Evolutionary conservation across 1,284 basidiomycete genomes (phyloP), one percentile per base, ranked within the genome.

Genomic region (Puccinia hordei): DNA sequence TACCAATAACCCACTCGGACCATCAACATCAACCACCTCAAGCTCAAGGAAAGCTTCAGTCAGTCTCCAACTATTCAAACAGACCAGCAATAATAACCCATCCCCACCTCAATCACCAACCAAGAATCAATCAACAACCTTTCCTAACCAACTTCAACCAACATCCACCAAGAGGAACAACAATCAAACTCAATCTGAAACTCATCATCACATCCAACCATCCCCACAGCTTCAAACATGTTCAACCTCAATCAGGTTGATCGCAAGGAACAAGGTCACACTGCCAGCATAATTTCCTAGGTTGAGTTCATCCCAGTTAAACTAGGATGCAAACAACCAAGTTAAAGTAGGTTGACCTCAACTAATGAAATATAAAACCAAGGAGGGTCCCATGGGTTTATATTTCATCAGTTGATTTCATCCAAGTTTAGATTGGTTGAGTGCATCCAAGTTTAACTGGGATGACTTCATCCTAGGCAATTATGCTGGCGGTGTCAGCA

Each of bases 1-100:
- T n/a, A n/a, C n/a, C n/a, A n/a, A n/a, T n/a, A n/a, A n/a, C n/a
- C n/a, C n/a, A n/a, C n/a, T n/a, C n/a, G n/a, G n/a, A n/a, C n/a
- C n/a, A n/a, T n/a, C n/a, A n/a, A n/a, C n/a, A n/a, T n/a, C 55
- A 61, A 46, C 57, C 2, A 33, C 55, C 3, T 9, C 73, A 15
- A 65, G 35, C 6, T 38, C 57, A 27, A 59, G 73, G 46, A 75
- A 75, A 49, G 73, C 73, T 1, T 63, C 57, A 33, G 73, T 75
- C n/a, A 75, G 73, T 51, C 59, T 75, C 4, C 57, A 75, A 65
- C 73, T 75, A 49, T 75, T 75, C 73, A 75, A 75, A 24, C 24
- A 65, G 46, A 61, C 71, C 59, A 74, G 8, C 30, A 72, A n/a
- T n/a, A n/a, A n/a, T n/a, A n/a, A 66, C 17, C 17, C 15, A 35